Base-by-base conservation (phyloP, 352 stramenopile genomes). In the Lagenidium sp. region DNA sequence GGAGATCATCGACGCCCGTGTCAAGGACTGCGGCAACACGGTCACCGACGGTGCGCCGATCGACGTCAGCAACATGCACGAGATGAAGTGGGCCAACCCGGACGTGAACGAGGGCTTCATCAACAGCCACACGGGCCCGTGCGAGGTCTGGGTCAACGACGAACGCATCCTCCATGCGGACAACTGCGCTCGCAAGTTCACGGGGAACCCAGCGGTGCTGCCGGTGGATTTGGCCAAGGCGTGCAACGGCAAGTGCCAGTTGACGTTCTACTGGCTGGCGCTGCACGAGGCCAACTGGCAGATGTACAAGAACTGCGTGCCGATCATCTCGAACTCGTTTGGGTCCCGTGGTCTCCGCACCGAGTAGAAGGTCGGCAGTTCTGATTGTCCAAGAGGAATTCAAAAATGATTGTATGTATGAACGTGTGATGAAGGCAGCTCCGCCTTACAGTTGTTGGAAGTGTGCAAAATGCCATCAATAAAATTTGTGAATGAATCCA, bases 91-190 rank as follows among this genome's bases (percentile, higher is more conserved):
- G 63, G 58, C 70, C 20, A 82, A 82, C 44, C 51, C 72, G 38
- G 36, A 78, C 37, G 59, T 68, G 37, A 29, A 58, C 15, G 62
- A 59, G 29, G 65, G 68, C 7, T 82, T 82, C 39, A 57, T 82
- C 18, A 60, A 58, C 21, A 74, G 60, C 36, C 68, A 82, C 52
- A 57, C 63, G 20, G 70, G 70, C 15, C 67, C 70, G 26, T 83
- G 70, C 34, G 67, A 83, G 47, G 53, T 68, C 39, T 83, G 65
- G 65, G 72, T 83, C 36, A 57, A 71, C 45, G 53, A 83, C 46
- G 63, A 48, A 2, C 61, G 51, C 50, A 57, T 79, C 21, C 43
- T 63, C 25, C 59, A 73, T 23, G 59, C 73, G 15, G 53, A 77
- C 39, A 63, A 83, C 49, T 83, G 70, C 25, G 50, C 56, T 20